Evolutionary conservation across 257 asterid genomes (phyloP).

Genomic region (Solanum etuberosum): DNA sequence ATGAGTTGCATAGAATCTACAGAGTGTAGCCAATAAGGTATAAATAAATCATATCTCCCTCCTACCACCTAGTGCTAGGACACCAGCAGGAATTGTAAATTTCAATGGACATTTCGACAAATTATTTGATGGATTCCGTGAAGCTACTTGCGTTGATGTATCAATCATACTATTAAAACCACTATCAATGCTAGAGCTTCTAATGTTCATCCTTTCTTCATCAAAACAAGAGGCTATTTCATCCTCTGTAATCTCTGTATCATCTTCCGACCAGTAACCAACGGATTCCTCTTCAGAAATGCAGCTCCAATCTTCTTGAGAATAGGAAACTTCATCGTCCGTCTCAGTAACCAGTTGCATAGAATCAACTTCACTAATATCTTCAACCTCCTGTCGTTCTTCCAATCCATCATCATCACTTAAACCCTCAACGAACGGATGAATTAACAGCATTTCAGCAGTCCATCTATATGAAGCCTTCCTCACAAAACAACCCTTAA

Average conservation of each 20-base stretch:
- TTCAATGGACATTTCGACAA: constrained; percentile 27
- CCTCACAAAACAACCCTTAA: constrained; percentile 77
- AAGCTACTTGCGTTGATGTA: constrained; percentile 15
- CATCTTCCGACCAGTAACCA: constrained; percentile 44
- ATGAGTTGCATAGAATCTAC: background rate
- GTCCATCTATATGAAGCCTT: constrained; percentile 55
- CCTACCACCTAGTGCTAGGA: constrained; percentile 15
- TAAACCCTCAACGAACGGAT: constrained; percentile 47
- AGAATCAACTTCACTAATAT: constrained; percentile 36
- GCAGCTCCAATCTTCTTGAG: constrained; percentile 13
- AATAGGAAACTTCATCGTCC: constrained; percentile 30
- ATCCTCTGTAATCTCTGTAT: constrained; percentile 14
- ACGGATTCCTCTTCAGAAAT: constrained; percentile 19
- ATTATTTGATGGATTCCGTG: constrained; percentile 6
- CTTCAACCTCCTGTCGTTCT: constrained; percentile 31
- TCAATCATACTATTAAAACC: constrained; percentile 9
- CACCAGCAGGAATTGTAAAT: constrained; percentile 44
- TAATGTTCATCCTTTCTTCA: constrained; percentile 7
- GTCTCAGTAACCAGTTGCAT: constrained; percentile 35
- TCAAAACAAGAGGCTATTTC: constrained; percentile 14
- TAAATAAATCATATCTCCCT: background rate
- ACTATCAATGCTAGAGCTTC: constrained; percentile 20
- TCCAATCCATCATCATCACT: constrained; percentile 19
- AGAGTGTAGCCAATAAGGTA: background rate
- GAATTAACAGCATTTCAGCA: constrained; percentile 67